Percentiles rank a stretch among this genome's conserved stretches.
phyloP scores from a whole-genome alignment of 208 protist species.

The Trichomonas gallinae region DNA sequence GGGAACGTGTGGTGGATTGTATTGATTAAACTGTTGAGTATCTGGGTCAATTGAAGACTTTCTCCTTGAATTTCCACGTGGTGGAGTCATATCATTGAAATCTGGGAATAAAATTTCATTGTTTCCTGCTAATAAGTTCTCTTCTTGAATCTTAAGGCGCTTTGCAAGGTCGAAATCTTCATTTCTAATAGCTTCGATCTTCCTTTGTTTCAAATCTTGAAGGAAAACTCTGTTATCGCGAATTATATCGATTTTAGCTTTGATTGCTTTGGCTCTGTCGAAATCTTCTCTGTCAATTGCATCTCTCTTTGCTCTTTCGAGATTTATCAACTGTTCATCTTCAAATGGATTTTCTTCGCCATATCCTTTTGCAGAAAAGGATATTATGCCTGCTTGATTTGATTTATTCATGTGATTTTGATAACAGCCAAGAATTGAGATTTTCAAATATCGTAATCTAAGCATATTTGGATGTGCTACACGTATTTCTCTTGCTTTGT shows the following conservation, averaged over 20 bases:
- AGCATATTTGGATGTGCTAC: not conserved
- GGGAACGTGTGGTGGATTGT: not conserved
- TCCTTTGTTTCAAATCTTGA: not conserved
- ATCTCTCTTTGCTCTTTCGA: not conserved
- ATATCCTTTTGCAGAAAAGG: not conserved
- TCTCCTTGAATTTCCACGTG: not conserved
- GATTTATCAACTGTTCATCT: not conserved
- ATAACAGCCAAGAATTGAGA: not conserved
- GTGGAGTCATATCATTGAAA: not conserved
- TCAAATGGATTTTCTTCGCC: not conserved
- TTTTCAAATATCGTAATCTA: not conserved
- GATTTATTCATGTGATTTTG: slow-evolving; percentile 4
- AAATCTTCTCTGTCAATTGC: not conserved
- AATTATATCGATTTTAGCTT: not conserved
- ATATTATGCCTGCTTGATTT: not conserved
- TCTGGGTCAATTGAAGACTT: not conserved
- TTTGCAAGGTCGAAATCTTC: not conserved
- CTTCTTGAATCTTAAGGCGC: not conserved
- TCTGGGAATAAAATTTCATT: not conserved
- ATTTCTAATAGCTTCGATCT: not conserved
- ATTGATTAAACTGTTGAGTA: not conserved
- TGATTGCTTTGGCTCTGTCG: not conserved
- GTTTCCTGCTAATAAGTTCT: not conserved
- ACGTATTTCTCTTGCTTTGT: not conserved
- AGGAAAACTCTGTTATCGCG: not conserved